Base-by-base conservation (phyloP, 2,329 filamentous ascomycete species). In the Venturia oleaginea region DNA sequence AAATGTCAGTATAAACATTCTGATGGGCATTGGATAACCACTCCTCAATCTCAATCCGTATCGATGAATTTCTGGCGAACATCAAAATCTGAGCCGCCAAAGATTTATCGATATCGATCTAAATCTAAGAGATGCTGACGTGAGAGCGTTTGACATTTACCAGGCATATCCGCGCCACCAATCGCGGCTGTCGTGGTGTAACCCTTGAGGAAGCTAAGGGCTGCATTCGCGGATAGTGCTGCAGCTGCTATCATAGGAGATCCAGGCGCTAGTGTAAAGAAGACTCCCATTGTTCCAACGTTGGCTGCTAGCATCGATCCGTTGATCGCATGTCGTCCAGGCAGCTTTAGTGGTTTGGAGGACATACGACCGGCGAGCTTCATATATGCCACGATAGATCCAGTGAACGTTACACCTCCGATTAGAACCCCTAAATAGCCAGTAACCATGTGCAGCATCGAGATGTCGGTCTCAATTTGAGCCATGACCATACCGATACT, bases 141-240 rank as follows among this genome's bases (percentile, higher is more conserved):
- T 22, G 10, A 51, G 46, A 51, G 22, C 22, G 13, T 24, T 51
- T 4, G 22, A 27, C 8, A 27, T 22, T 27, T 27, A 51, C 46
- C 46, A 24, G 46, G 91, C 91, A 96, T 96, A 71, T 96, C 92
- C 15, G 91, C 91, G n/a, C 91, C 92, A 27, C 92, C 92, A 71
- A 96, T 95, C 0, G 90, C 90, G 1, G 91, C 84, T 0, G 92
- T 96, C 0, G 91, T 95, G 0, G 91, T 96, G 72, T 86, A 95
- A 8, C 92, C 92, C 74, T 96, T 93, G 67, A 89, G 78, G 74
- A 96, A 96, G 66, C 89, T 92, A 30, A 96, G 78, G 0, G 84
- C 78, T 0, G 91, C 86, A 72, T 90, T 96, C 48, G 88, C 89
- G 32, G 86, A 85, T 1, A 96, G 78, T 57, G 90, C 92, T 0